Conservation (phyloP, 768 basidiomycete species). For the Termitomyces sp. region DNA sequence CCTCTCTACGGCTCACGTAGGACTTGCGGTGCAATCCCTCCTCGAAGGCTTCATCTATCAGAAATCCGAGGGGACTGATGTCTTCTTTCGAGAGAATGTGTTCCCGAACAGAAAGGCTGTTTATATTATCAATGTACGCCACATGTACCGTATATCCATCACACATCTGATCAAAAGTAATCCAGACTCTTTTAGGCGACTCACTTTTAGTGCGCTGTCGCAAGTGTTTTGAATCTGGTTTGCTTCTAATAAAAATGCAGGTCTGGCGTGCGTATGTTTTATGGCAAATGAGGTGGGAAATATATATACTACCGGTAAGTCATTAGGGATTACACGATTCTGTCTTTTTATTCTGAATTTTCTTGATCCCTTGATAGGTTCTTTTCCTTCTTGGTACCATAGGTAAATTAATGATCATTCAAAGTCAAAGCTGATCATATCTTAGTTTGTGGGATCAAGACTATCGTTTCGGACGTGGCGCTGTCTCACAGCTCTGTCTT, state of each 20-base stretch:
- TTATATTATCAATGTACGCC: conserved; percentile 28
- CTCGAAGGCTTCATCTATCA: conserved; percentile 26
- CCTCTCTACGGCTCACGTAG: conserved; percentile 27
- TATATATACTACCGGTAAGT: conserved; percentile 23
- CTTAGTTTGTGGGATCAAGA: conserved; percentile 26
- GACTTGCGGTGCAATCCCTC: conserved; percentile 25
- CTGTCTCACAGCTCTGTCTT: conserved; percentile 24
- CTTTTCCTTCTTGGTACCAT: conserved; percentile 25
- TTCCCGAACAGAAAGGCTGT: conserved; percentile 28
- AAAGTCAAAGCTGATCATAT: neutral
- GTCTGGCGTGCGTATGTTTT: conserved; percentile 29
- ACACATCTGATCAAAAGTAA: neutral
- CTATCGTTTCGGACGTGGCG: conserved; percentile 18
- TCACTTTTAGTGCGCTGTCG: conserved; percentile 20
- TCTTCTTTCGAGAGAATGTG: conserved; percentile 26
- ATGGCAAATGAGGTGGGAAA: conserved; percentile 22
- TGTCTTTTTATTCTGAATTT: neutral
- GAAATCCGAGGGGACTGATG: conserved; percentile 16
- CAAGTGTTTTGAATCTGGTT: neutral
- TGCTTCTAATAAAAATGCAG: conserved; percentile 4
- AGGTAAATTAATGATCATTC: conserved; percentile 10
- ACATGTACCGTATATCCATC: neutral
- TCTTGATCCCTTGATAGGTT: neutral
- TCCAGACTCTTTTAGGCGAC: conserved; percentile 27
- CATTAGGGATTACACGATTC: neutral